These are phyloP conservation scores for Clonostachys byssicola DNA, from an alignment of 2,329 filamentous ascomycete genomes.

Conservation along the genomic window DNA sequence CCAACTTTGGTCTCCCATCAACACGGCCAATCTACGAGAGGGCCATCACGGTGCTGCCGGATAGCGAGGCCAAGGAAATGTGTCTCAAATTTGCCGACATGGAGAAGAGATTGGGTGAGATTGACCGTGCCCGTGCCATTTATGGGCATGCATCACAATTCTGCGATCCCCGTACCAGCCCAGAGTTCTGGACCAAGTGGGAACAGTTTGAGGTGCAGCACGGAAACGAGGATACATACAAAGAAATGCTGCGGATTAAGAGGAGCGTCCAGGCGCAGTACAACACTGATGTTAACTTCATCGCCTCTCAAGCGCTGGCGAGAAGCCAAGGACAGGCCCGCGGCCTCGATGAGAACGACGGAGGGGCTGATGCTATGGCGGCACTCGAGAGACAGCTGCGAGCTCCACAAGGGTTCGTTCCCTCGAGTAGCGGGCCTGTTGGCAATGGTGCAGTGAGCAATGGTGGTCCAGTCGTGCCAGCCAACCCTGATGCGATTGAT, in stretches of 20 bases:
- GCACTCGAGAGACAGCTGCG: constrained; percentile 83
- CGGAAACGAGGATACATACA: constrained; percentile 98
- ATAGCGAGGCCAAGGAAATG: constrained; percentile 93
- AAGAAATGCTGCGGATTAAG: constrained; percentile 98
- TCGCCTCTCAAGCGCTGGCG: constrained; percentile 90
- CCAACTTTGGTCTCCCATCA: constrained; percentile 94
- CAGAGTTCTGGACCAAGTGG: constrained; percentile 94
- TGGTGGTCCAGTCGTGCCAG: constrained; percentile 38
- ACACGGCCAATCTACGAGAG: constrained; percentile 95
- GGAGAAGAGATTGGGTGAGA: constrained; percentile 87
- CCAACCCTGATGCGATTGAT: constrained; percentile 84
- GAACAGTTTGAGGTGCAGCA: constrained; percentile 96
- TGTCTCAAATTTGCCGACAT: constrained; percentile 98
- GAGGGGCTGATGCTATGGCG: constrained; percentile 78
- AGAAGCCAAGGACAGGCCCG: constrained; percentile 64
- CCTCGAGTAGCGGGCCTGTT: constrained; percentile 67
- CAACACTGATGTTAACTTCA: constrained; percentile 98
- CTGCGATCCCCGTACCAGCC: constrained; percentile 87
- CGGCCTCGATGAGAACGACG: constrained; percentile 33
- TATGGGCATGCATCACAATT: constrained; percentile 97
- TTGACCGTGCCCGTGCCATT: constrained; percentile 91
- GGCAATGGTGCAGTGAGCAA: constrained; percentile 44
- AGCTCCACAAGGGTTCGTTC: constrained; percentile 87
- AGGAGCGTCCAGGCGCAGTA: constrained; percentile 95
- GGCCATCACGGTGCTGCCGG: constrained; percentile 88